Conservation (phyloP, 768 basidiomycete species). For the Podaxis pistillaris region DNA sequence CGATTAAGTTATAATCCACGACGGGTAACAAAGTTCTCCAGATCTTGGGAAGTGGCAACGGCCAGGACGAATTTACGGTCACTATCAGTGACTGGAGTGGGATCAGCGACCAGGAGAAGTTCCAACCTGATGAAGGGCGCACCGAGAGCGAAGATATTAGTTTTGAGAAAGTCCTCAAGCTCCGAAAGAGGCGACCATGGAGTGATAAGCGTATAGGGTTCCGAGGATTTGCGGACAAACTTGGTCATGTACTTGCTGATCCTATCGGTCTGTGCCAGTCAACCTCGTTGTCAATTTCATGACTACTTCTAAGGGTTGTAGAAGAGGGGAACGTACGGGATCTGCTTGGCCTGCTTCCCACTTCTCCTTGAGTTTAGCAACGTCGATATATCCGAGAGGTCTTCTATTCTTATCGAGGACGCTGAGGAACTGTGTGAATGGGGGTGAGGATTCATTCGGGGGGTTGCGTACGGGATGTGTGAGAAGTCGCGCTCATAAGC, state of each 20-base stretch:
- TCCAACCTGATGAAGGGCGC: constrained; percentile 17
- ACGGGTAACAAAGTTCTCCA: constrained; percentile 59
- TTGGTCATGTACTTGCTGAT: constrained; percentile 69
- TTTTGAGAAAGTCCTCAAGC: constrained; percentile 74
- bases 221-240: constrained; percentile 62
- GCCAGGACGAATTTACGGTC: constrained; percentile 81
- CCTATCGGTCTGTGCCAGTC: constrained; percentile 59
- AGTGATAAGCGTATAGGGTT: constrained; percentile 79
- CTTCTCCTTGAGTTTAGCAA: constrained; percentile 67
- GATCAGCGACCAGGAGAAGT: neutral
- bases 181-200: constrained; percentile 77
- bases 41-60: constrained; percentile 74
- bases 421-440: constrained; percentile 34
- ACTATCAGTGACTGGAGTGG: constrained; percentile 72
- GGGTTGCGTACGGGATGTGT: constrained; percentile 70
- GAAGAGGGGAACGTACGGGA: constrained; percentile 48
- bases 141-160: constrained; percentile 79
- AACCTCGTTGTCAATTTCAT: neutral
- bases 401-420: constrained; percentile 71
- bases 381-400: constrained; percentile 85
- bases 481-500: constrained; percentile 96
- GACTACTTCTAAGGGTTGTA: neutral
- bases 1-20: constrained; percentile 35
- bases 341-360: constrained; percentile 76
- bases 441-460: neutral